Percentiles rank a stretch among this genome's conserved stretches.
phyloP scores from a whole-genome alignment of 73 alveolate species.

The Diophrys sp. region DNA sequence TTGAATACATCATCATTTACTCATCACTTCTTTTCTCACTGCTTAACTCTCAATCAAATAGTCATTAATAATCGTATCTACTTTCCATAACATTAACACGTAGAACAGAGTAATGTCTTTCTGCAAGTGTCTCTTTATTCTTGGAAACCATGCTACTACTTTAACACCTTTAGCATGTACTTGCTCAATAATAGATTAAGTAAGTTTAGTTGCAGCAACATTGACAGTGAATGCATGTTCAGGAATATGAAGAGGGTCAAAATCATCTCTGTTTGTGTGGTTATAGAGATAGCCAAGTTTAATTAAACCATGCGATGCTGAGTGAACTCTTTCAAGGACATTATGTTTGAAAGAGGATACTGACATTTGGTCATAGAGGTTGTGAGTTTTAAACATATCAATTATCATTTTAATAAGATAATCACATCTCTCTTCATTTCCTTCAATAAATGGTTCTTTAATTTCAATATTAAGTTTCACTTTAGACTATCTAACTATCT shows the following conservation, averaged over 20 bases:
- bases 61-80: not conserved
- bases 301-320: not conserved
- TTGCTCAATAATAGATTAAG: not conserved
- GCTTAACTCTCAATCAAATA: not conserved
- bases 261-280: not conserved
- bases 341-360: not conserved
- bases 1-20: slow-evolving; percentile 22
- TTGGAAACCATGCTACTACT: not conserved
- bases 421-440: too few species aligned
- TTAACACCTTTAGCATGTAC: slow-evolving; percentile 1
- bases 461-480: not conserved
- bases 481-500: not conserved
- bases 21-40: not conserved
- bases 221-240: not conserved
- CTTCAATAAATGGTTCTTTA: not conserved
- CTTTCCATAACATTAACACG: not conserved
- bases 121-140: not conserved
- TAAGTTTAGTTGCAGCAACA: not conserved
- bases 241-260: not conserved
- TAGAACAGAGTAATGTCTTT: not conserved
- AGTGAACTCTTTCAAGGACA: not conserved
- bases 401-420: too few species aligned
- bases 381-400: too few species aligned
- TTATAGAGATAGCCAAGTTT: not conserved
- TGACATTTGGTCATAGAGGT: too few species aligned